Percentiles rank a stretch among this genome's conserved stretches.
phyloP scores from a whole-genome alignment of 2,329 filamentous ascomycete genomes.

The Sarocladium brachiariae region DNA sequence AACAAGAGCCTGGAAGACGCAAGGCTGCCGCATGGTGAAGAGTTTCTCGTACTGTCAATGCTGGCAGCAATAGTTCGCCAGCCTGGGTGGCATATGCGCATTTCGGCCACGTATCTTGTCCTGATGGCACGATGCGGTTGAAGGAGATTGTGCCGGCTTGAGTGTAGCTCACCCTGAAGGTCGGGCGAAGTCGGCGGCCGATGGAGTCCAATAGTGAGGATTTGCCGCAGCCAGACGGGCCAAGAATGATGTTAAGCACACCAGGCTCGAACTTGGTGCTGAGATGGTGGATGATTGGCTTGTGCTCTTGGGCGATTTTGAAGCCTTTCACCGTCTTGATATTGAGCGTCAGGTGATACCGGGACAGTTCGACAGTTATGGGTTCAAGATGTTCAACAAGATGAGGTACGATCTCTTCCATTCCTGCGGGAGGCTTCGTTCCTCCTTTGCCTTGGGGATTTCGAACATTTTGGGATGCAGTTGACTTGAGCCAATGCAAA shows the following conservation, averaged over 20 bases:
- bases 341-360: slow-evolving; percentile 58
- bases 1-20: slow-evolving; percentile 64
- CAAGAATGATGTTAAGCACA: slow-evolving; percentile 69
- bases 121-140: neutral
- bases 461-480: neutral
- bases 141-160: slow-evolving; percentile 23
- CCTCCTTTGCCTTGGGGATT: neutral
- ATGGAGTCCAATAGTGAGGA: slow-evolving; percentile 68
- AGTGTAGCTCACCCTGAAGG: slow-evolving; percentile 53
- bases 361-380: slow-evolving; percentile 57
- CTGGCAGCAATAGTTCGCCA: slow-evolving; percentile 67
- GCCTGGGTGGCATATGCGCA: slow-evolving; percentile 75
- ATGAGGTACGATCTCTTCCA: neutral
- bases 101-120: slow-evolving; percentile 43
- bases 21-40: slow-evolving; percentile 64
- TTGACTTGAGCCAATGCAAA: slow-evolving; percentile 52
- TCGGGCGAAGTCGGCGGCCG: slow-evolving; percentile 58
- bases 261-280: slow-evolving; percentile 60
- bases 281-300: slow-evolving; percentile 59
- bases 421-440: neutral
- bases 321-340: slow-evolving; percentile 47
- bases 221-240: slow-evolving; percentile 70
- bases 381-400: slow-evolving; percentile 34
- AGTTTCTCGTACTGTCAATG: slow-evolving; percentile 69
- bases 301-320: slow-evolving; percentile 36